Percentiles rank a stretch among this genome's conserved stretches.
phyloP scores from a whole-genome alignment of 1,139 yeast genomes.

The Taiozyma sp. region DNA sequence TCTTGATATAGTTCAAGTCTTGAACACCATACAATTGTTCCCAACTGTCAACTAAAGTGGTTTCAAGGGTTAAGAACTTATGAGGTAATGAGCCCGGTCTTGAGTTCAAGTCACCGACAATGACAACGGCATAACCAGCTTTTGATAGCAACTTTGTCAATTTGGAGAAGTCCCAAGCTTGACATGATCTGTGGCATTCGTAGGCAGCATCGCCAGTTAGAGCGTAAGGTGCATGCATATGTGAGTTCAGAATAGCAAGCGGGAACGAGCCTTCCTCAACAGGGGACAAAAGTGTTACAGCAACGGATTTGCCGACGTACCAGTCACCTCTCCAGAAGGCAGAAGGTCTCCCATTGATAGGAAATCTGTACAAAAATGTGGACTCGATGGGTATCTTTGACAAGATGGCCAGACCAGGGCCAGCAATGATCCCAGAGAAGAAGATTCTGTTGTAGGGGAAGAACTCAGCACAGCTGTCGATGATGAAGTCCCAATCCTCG shows the following conservation, averaged over 20 bases:
- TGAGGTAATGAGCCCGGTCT: conserved; percentile 84
- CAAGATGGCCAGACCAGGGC: conserved; percentile 87
- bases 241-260: conserved; percentile 83
- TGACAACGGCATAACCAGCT: conserved; percentile 80
- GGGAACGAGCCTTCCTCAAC: conserved; percentile 41
- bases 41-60: conserved; percentile 82
- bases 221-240: conserved; percentile 97
- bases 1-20: conserved; percentile 38
- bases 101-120: conserved; percentile 91
- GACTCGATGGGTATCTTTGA: conserved; percentile 80
- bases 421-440: conserved; percentile 79
- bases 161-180: conserved; percentile 91
- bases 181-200: conserved; percentile 85
- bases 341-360: conserved; percentile 89
- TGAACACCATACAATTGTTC: conserved; percentile 49
- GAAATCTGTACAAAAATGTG: conserved; percentile 76
- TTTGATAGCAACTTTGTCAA: conserved; percentile 54
- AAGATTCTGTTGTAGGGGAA: conserved; percentile 69
- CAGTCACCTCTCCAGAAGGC: conserved; percentile 96
- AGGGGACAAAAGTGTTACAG: conserved; percentile 64
- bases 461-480: conserved; percentile 34
- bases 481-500: conserved; percentile 71
- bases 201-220: conserved; percentile 81
- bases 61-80: conserved; percentile 62
- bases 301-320: conserved; percentile 91